Percentiles rank a stretch among this genome's conserved stretches.
phyloP scores from a whole-genome alignment of 2,329 filamentous ascomycete species.

The Sarocladiaceae sp. region DNA sequence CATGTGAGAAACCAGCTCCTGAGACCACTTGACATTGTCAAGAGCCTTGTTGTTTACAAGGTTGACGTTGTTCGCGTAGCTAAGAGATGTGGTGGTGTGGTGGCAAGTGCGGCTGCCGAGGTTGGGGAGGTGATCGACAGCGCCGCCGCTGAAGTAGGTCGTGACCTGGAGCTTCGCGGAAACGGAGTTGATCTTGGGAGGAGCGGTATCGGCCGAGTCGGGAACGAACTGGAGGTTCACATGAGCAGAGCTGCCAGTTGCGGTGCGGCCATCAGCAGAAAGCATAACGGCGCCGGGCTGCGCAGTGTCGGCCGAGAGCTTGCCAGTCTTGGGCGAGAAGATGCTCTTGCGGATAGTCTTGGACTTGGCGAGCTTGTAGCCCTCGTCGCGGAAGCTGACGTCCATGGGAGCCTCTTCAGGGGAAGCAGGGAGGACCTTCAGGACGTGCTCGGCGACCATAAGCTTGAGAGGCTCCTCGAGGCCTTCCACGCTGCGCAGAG shows the following conservation, averaged over 20 bases:
- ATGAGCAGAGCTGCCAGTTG: conserved; percentile 36
- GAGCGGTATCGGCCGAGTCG: conserved; percentile 32
- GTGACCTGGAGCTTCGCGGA: conserved; percentile 47
- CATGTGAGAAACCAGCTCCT: conserved; percentile 24
- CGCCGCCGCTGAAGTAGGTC: conserved; percentile 47
- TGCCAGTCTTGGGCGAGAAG: conserved; percentile 46
- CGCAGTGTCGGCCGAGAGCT: conserved; percentile 38
- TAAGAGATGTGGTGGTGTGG: conserved; percentile 35
- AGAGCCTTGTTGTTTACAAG: conserved; percentile 33
- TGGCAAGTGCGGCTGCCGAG: conserved; percentile 40
- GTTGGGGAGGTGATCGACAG: conserved; percentile 45
- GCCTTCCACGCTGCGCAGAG: conserved; percentile 18
- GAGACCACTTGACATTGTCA: conserved; percentile 36
- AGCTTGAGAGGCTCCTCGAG: conserved; percentile 17
- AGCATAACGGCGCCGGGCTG: conserved; percentile 48
- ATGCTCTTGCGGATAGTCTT: conserved; percentile 52
- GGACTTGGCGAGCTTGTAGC: conserved; percentile 45
- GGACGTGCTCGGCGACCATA: conserved; percentile 33
- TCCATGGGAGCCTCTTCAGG: conserved; percentile 48
- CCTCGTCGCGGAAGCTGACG: conserved; percentile 41
- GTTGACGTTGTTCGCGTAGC: conserved; percentile 41
- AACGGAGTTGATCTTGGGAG: conserved; percentile 45
- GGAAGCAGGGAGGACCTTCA: conserved; percentile 49
- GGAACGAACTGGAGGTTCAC: conserved; percentile 47
- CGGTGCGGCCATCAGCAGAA: conserved; percentile 41